phyloP scores from a whole-genome alignment of 2,329 filamentous ascomycete genomes.

The Cadophora gregata region DNA sequence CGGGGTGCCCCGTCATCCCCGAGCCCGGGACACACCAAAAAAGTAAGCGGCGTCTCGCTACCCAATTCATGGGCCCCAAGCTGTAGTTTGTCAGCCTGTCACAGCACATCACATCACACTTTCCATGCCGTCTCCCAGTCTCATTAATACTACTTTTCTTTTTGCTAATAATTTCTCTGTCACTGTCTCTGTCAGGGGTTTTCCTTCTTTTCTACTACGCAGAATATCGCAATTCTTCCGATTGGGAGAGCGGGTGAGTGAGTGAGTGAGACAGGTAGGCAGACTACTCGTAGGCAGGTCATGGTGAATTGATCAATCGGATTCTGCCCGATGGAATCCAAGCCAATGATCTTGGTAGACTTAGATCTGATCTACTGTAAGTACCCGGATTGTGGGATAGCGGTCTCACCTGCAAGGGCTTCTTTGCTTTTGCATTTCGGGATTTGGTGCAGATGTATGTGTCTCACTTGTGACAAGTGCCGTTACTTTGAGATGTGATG shows the following conservation, averaged over 20 bases:
- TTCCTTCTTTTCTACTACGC: too few species aligned
- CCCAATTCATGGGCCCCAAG: not conserved
- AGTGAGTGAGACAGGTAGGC: not conserved
- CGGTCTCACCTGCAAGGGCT: not conserved
- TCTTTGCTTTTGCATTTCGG: too few species aligned
- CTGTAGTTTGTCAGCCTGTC: too few species aligned
- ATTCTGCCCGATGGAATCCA: not conserved
- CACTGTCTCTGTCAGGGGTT: not conserved
- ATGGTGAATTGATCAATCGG: not conserved
- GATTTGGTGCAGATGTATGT: too few species aligned
- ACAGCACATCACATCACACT: conserved; percentile 1
- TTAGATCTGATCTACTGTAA: not conserved
- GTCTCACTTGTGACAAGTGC: not conserved
- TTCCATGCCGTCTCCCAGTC: not conserved
- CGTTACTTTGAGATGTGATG: not conserved
- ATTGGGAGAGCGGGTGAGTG: not conserved
- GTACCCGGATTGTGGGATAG: not conserved
- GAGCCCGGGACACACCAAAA: not conserved
- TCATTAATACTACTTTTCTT: not conserved
- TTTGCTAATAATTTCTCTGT: not conserved
- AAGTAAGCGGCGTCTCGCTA: conserved; percentile 1
- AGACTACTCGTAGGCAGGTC: not conserved
- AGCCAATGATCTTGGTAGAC: not conserved
- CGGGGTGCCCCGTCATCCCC: not conserved
- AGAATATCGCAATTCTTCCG: conserved; percentile 2